A percentile compares a stretch with the other conserved stretches of the same genome.
phyloP scores from a whole-genome alignment of 768 basidiomycete species.

The Suillus discolor region DNA sequence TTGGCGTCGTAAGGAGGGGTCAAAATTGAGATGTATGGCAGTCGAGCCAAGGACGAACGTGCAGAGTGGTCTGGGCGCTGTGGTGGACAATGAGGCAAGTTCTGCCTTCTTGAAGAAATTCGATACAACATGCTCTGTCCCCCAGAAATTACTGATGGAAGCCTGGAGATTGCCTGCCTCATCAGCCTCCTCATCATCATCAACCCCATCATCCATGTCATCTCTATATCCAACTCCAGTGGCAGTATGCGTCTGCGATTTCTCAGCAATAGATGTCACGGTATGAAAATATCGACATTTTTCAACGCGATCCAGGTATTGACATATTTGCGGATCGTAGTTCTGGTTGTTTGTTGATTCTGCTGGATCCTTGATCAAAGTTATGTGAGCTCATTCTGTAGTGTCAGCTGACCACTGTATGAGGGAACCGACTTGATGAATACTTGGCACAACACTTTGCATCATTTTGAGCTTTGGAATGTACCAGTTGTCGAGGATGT shows the following conservation, averaged over 20 bases:
- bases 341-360: conserved; percentile 29
- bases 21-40: conserved; percentile 28
- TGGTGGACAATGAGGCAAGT: not conserved
- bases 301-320: conserved; percentile 31
- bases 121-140: not conserved
- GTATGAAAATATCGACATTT: conserved; percentile 30
- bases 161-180: not conserved
- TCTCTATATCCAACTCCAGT: not conserved
- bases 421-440: conserved; percentile 29
- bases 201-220: not conserved
- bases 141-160: not conserved
- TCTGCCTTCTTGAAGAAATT: not conserved
- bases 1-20: conserved; percentile 11
- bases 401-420: conserved; percentile 40
- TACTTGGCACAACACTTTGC: conserved; percentile 34
- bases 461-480: conserved; percentile 47
- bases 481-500: conserved; percentile 35
- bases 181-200: not conserved
- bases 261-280: not conserved
- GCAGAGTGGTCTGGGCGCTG: conserved; percentile 11
- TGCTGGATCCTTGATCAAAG: conserved; percentile 34
- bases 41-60: conserved; percentile 17
- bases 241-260: not conserved
- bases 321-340: conserved; percentile 39
- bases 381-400: conserved; percentile 38